Percentiles rank a stretch among this genome's conserved stretches.
These are phyloP conservation scores for Pyrenopolyporus hunteri DNA, from an alignment of 495 filamentous ascomycete genomes.

Conservation along the genomic window DNA sequence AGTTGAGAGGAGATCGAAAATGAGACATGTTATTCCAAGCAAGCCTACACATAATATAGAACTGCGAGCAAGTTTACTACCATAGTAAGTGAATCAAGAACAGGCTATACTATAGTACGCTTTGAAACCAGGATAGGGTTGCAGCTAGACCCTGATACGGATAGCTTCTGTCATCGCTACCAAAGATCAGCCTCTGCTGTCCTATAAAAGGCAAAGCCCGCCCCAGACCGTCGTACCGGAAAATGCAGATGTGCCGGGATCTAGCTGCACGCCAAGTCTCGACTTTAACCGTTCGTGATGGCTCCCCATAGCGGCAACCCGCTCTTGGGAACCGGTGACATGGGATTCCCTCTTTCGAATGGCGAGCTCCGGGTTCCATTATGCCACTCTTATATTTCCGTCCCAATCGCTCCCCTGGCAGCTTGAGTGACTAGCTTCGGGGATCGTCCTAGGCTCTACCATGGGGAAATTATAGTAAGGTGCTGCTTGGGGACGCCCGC, in stretches of 20 bases:
- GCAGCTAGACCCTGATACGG: conserved; percentile 20
- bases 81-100: conserved; percentile 13
- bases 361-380: neutral
- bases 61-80: neutral
- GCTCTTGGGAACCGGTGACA: conserved; percentile 18
- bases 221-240: neutral
- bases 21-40: too few relatives aligned
- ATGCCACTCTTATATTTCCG: conserved; percentile 12
- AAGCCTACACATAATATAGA: too few relatives aligned
- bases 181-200: conserved; percentile 6
- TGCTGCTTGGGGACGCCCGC: neutral
- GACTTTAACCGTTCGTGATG: conserved; percentile 21
- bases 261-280: conserved; percentile 13
- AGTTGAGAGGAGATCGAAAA: too few relatives aligned
- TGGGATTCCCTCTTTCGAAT: conserved; percentile 15
- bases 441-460: conserved; percentile 15
- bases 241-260: conserved; percentile 5
- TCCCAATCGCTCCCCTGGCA: conserved; percentile 18
- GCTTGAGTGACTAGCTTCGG: conserved; percentile 11
- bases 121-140: conserved; percentile 24
- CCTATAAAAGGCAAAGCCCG: conserved; percentile 20
- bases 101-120: neutral
- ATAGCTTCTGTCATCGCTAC: conserved; percentile 25
- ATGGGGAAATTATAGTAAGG: conserved; percentile 8
- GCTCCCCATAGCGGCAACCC: conserved; percentile 17